Conservation (phyloP, 768 basidiomycete species). For the Psilocybe azurescens region DNA sequence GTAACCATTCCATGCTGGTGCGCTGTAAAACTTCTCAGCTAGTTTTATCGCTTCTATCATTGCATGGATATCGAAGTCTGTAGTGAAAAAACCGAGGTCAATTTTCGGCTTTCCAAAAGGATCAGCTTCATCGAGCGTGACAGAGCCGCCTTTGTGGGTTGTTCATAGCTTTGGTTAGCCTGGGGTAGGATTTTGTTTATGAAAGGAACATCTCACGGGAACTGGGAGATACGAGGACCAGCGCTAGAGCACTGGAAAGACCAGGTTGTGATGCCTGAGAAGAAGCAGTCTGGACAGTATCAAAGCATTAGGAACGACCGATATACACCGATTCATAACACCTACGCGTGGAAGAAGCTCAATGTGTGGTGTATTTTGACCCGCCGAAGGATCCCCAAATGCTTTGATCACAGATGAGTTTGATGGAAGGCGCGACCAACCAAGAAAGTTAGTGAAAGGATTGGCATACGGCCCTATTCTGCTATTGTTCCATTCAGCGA, state of each 20-base stretch:
- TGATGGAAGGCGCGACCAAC: not conserved
- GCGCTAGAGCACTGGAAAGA: not conserved
- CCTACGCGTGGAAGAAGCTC: not conserved
- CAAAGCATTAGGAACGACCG: not conserved
- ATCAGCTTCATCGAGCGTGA: not conserved
- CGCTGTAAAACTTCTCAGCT: no score
- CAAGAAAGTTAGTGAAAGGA: not conserved
- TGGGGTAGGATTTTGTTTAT: no score
- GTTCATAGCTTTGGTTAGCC: not conserved
- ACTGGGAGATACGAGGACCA: not conserved
- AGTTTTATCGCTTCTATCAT: no score
- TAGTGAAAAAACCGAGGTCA: not conserved
- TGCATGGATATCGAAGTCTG: no score
- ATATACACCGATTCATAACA: not conserved
- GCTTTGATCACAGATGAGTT: not conserved
- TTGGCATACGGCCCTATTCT: not conserved
- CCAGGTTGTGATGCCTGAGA: not conserved
- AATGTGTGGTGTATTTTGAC: conserved; percentile 1
- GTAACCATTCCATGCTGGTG: no score
- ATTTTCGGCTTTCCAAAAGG: not conserved
- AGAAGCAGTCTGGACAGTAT: not conserved
- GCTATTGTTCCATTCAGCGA: conserved; percentile 27
- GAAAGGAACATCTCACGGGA: not conserved
- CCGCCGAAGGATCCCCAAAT: not conserved
- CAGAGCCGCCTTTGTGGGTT: not conserved